A percentile compares a stretch with the other conserved stretches of the same genome.
Conservation (phyloP, 495 filamentous ascomycete genomes). For the Tuber microsphaerosporum region DNA sequence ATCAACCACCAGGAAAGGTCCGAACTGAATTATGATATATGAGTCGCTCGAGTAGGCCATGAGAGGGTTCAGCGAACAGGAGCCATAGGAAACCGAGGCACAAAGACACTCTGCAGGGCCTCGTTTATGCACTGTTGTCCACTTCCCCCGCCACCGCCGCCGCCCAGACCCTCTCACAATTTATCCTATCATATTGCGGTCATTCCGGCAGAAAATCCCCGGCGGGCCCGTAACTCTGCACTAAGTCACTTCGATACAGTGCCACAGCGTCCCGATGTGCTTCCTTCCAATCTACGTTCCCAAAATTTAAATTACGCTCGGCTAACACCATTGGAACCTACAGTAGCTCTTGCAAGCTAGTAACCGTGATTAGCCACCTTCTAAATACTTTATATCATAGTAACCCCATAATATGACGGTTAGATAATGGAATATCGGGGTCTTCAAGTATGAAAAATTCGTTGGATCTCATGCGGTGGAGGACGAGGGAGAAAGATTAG, state of each 20-base stretch:
- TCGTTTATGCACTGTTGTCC: neutral
- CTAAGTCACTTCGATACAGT: neutral
- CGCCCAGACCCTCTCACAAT: neutral
- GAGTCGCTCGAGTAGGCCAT: neutral
- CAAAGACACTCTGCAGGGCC: too few species aligned
- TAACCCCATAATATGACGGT: neutral
- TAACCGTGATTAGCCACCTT: neutral
- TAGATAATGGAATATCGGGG: neutral
- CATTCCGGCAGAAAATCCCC: neutral
- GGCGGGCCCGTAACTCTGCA: neutral
- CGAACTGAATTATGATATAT: neutral
- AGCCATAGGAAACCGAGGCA: neutral
- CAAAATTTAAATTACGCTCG: neutral
- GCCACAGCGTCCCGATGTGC: neutral
- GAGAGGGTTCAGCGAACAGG: neutral
- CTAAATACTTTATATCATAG: neutral
- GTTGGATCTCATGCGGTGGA: neutral
- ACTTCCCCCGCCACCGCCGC: neutral
- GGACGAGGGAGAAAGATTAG: neutral
- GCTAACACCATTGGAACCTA: neutral
- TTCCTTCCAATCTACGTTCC: neutral
- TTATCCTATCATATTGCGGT: neutral
- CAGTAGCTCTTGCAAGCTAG: neutral
- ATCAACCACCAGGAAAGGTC: neutral
- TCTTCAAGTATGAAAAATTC: neutral